Base-by-base conservation (phyloP, 192 early-diverging fungal species). In the Dispira parvispora region DNA sequence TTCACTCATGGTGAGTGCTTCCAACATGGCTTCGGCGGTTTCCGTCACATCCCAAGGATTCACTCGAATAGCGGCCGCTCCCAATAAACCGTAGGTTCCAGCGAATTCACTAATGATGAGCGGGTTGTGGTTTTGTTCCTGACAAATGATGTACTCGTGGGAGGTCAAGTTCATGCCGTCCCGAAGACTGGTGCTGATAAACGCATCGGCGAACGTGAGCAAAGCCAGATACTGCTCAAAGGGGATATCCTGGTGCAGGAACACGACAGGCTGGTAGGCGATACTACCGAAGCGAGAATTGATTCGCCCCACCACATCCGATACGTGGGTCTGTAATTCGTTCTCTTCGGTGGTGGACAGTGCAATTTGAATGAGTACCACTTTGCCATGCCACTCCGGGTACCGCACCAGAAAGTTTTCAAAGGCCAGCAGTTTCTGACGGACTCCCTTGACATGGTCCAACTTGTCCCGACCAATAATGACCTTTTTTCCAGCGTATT, bases 81-180 rank as follows among this genome's bases (percentile, higher is more conserved):
- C 57, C 32, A 60, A 27, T 1, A 60, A 43, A 11, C 57, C 57
- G 21, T 60, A 60, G 12, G 90, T 94, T 28, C 96, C 96, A 10
- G 96, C 92, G 69, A 99, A 99, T 71, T 99, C 94, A 62, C 88
- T 91, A 52, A 99, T 70, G 45, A 99, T 88, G 64, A 99, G 72
- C 26, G 91, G 88, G 23, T 86, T 86, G 62, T 88, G 77, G 64
- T 86, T 85, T 62, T 89, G 86, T 20, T 85, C 74, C 72, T 97
- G 94, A 71, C 90, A 92, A 28, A 96, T 86, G 11, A 94, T 84
- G 69, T 85, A 96, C 71, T 96, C 92, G 62, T 94, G 87, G 50
- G 85, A 88, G 14, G 88, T 89, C 0, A 94, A 95, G 68, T 97
- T 97, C 96, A 99, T 97, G 20, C 94, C 96, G 67, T 99, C 96